phyloP scores from a whole-genome alignment of 2,329 filamentous ascomycete genomes.

The Pseudogymnoascus sp. region DNA sequence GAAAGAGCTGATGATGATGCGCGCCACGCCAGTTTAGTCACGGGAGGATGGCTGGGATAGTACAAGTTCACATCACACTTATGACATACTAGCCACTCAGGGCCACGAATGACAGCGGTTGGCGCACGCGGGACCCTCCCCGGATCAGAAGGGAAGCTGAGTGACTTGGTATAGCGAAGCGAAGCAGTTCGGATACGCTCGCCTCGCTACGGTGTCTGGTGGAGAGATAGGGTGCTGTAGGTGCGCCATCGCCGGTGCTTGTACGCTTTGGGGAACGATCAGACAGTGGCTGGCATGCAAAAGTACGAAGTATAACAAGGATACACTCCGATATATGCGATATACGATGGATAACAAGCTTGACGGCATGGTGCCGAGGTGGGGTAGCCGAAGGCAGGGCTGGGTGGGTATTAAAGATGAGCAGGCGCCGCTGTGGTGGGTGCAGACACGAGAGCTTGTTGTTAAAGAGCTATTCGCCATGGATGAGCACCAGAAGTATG shows the following conservation, averaged over 20 bases:
- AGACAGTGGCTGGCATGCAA: neutral
- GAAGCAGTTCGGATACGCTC: neutral
- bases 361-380: neutral
- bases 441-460: conserved; percentile 5
- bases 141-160: conserved; percentile 1
- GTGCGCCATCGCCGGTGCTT: neutral
- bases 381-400: conserved; percentile 4
- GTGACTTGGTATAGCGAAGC: neutral
- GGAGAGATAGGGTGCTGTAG: neutral
- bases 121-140: neutral
- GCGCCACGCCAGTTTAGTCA: neutral
- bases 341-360: conserved; percentile 1
- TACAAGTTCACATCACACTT: neutral
- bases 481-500: conserved; percentile 5
- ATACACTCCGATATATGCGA: neutral
- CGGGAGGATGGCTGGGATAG: neutral
- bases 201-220: conserved; percentile 1
- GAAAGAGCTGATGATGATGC: neutral
- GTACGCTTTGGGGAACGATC: neutral
- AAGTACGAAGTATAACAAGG: neutral
- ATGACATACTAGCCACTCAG: neutral
- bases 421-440: conserved; percentile 5
- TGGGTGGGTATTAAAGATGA: conserved; percentile 6
- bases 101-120: neutral
- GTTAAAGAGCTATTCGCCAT: conserved; percentile 2